Evolutionary conservation across 805 yeast genomes (phyloP), one percentile per base, ranked within the genome.

Genomic region (Wickerhamiella azyma): DNA sequence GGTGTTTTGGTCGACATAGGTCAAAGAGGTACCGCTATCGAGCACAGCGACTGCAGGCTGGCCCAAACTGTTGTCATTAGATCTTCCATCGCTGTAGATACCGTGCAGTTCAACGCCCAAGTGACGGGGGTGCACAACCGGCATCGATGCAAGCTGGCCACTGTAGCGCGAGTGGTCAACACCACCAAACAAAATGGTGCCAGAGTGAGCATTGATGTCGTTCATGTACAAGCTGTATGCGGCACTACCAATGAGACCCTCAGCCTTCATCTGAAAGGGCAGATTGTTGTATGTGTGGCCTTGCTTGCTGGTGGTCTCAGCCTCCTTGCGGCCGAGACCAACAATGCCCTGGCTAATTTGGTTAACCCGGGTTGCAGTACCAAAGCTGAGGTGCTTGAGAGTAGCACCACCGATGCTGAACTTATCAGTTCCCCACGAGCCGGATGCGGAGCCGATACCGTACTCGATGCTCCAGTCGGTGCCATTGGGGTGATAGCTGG

Each of bases 181-280:
- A 24, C 72, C 81, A 14, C 81, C 79, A 61, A 76, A 76, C 43
- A 75, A 59, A 37, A 75, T 64, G 19, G 70, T 64, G 5, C 86
- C 88, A 2, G 66, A 50, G 5, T 54, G 49, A 26, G 64, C 55
- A 43, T 62, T 57, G 29, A 61, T 49, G 4, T 65, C 63, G 53
- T 77, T 71, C 57, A 84, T 66, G 53, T 67, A 81, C 37, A 84
- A 62, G 1, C 92, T 81, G 60, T 81, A 84, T 2, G 76, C 75
- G 18, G 70, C 70, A 37, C 72, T 69, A 40, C 71, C 61, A 54
- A 77, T 81, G 32, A 72, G 57, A 0, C 92, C 92, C 47, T 72
- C 71, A 24, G 65, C 58, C 43, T 70, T 76, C 66, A 85, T 61
- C 49, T 72, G 71, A 44, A 68, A 53, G 0, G 94, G 94, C 48